These are phyloP conservation scores for Neoscytalidium dimidiatum DNA, from an alignment of 2,329 filamentous ascomycete genomes.

Conservation along the genomic window DNA sequence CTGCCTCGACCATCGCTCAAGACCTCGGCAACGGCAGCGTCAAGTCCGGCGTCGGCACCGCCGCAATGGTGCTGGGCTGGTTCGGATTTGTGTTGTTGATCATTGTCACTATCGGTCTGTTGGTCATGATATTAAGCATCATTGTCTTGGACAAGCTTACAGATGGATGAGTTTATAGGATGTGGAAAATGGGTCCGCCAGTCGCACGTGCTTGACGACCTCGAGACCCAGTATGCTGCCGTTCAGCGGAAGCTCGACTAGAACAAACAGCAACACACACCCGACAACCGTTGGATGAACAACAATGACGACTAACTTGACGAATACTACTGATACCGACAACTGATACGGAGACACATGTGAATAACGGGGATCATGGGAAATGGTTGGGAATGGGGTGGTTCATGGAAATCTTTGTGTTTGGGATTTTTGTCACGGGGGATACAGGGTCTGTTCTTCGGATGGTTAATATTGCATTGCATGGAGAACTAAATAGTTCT, in stretches of 20 bases:
- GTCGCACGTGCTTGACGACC: neutral
- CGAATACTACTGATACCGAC: too few species aligned
- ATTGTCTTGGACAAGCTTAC: constrained; percentile 61
- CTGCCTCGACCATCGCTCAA: constrained; percentile 89
- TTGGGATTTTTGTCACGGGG: neutral
- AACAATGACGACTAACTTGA: too few species aligned
- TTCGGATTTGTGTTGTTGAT: constrained; percentile 93
- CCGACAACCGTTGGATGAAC: too few species aligned
- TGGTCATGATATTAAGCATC: constrained; percentile 97
- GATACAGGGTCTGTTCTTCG: neutral
- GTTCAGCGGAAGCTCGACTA: too few species aligned
- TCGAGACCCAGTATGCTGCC: too few species aligned
- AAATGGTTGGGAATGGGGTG: neutral
- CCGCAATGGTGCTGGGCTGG: constrained; percentile 96
- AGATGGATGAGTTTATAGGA: neutral
- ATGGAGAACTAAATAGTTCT: neutral
- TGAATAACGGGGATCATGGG: neutral
- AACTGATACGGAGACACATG: too few species aligned
- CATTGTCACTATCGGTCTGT: constrained; percentile 88
- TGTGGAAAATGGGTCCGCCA: neutral
- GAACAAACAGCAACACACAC: too few species aligned
- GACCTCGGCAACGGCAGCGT: constrained; percentile 90
- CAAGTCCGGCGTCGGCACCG: constrained; percentile 83
- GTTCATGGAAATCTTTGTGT: neutral
- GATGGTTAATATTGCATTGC: neutral